A percentile compares a stretch with the other conserved stretches of the same genome.
Conservation (phyloP, 306 rosid species). For the Gastrolobium bilobum region DNA sequence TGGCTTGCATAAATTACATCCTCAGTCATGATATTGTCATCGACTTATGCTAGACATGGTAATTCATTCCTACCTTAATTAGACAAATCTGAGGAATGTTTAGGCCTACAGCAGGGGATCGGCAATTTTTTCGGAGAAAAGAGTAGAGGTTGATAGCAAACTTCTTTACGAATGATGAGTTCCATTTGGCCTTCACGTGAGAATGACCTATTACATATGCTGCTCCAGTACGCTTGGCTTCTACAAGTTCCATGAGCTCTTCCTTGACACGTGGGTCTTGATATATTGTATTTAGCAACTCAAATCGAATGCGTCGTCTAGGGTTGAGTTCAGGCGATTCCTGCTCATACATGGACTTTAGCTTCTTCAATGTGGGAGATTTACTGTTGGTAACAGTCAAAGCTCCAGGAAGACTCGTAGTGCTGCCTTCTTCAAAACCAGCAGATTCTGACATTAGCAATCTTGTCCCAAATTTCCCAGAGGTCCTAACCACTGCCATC, state of each 20-base stretch:
- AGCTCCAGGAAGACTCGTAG: slow-evolving; percentile 51
- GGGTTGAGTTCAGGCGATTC: slow-evolving; percentile 68
- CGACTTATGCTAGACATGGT: slow-evolving; percentile 64
- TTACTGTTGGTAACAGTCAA: slow-evolving; percentile 69
- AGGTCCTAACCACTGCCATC: slow-evolving; percentile 87
- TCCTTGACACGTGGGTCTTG: slow-evolving; percentile 72
- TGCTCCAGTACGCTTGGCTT: slow-evolving; percentile 86
- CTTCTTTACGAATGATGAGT: slow-evolving; percentile 71
- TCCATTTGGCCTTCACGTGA: slow-evolving; percentile 77
- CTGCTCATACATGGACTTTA: slow-evolving; percentile 80
- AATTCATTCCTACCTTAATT: slow-evolving; percentile 91
- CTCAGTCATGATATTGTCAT: slow-evolving; percentile 19
- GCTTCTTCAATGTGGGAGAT: slow-evolving; percentile 69
- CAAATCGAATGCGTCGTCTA: slow-evolving; percentile 65
- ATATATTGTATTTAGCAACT: slow-evolving; percentile 66
- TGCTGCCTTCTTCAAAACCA: slow-evolving; percentile 57
- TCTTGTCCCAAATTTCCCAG: slow-evolving; percentile 85
- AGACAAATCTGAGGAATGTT: slow-evolving; percentile 90
- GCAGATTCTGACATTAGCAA: slow-evolving; percentile 67
- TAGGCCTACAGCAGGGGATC: slow-evolving; percentile 80
- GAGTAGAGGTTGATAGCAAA: slow-evolving; percentile 78
- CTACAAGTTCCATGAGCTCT: slow-evolving; percentile 86
- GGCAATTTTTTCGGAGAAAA: slow-evolving; percentile 86
- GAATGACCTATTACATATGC: slow-evolving; percentile 87
- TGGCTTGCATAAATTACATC: slow-evolving; percentile 43